Evolutionary conservation across 306 rosid genomes (phyloP), one percentile per base, ranked within the genome.

Genomic region (Carpinus viminea): DNA sequence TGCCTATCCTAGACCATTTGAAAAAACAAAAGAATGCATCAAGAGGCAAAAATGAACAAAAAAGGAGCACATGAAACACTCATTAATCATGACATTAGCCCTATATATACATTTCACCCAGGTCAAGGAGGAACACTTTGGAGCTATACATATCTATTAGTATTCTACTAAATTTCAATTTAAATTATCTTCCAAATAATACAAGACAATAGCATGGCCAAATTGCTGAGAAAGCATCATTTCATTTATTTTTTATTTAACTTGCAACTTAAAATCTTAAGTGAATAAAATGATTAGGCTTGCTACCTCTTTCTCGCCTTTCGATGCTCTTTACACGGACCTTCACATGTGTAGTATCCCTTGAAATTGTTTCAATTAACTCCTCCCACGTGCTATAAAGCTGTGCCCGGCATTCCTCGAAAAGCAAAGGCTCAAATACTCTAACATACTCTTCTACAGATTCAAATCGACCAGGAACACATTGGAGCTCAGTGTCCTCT

Each of bases 391-490:
- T 88, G 79, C 98, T 95, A 83, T 91, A 95, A 51, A 95, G 97
- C 79, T 95, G 99, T 77, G 99, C 99, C 55, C 98, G 92, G 70
- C 99, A 95, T 83, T 95, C 99, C 89, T 95, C 99, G 84, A 95
- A 95, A 78, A 95, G 93, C 86, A 95, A 87, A 78, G 99, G 99
- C 85, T 95, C 99, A 81, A 95, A 95, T 74, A 95, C 96, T 87
- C 83, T 85, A 56, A 87, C 85, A 86, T 95, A 95, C 87, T 91
- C 98, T 88, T 95, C 99, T 69, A 90, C 86, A 4, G 98, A 95
- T 82, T 91, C 99, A 90, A 95, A 95, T 69, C 77, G 90, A 68
- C 93, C 99, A 59, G 99, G 98, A 73, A 95, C 97, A 74, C 93
- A 86, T 71, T 91, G 97, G 65, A 95, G 93, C 65, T 95, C 99